Evolutionary conservation across 371 early-diverging fungal genomes (phyloP), one percentile per base, ranked within the genome.

Genomic region (Gilbertella persicaria): DNA sequence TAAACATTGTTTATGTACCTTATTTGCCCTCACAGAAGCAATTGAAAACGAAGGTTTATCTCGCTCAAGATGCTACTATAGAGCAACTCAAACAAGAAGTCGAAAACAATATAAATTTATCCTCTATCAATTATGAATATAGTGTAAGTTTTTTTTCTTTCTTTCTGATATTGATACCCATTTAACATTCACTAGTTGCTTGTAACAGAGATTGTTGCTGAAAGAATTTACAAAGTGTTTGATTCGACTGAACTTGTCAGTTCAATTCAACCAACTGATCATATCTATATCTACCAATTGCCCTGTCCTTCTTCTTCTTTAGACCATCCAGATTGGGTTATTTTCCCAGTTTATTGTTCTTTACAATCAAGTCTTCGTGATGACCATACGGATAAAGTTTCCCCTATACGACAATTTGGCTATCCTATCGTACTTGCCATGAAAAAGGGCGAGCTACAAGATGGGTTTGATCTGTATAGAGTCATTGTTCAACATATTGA

Each of bases 261-360:
- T 3, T 72, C 73, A 5, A 68, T 91, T 19, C 54, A 55, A 12
- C 55, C 58, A 0, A 47, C 26, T 9, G 91, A 90, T 58, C 65
- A 58, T 7, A 80, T 86, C 9, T 78, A 71, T 48, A 64, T 84
- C 7, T 80, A 86, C 40, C 82, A 88, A 53, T 60, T 83, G 1
- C 82, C 83, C 19, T 50, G 52, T 23, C 33, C 59, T 10, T 14
- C 45, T 14, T 67, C 62, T 1, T 10, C 17, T 7, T 4, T 7
- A 25, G 14, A 58, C 16, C 36, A 60, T 24, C 39, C 50, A 1
- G 43, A 60, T 24, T 51, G 58, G 42, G 45, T 69, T 28, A 55
- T 70, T 2, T 63, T 75, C 36, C 75, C 75, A 14, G 67, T 71
- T 1, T 75, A 75, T 37, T 66, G 67, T 33, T 52, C 53, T 26